Conservation (phyloP, 106 monocot species). For the Phalaenopsis equestris region DNA sequence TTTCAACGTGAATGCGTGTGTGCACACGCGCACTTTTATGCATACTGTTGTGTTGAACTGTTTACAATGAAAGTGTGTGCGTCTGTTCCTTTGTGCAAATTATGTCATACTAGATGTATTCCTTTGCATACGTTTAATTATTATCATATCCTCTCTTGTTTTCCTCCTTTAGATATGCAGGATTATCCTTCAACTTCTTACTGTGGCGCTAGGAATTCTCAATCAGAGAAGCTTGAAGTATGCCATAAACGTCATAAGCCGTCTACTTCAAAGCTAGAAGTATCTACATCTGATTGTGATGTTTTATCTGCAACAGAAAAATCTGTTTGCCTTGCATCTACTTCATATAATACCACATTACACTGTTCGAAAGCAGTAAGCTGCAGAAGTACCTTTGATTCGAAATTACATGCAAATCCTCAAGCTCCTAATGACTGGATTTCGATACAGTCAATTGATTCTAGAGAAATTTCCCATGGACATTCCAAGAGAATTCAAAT, state of each 20-base stretch:
- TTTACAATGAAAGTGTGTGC: too few relatives aligned
- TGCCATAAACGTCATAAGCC: constrained; percentile 34
- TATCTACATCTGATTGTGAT: constrained; percentile 19
- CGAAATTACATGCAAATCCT: constrained; percentile 32
- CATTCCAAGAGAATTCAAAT: constrained; percentile 32
- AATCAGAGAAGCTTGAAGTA: constrained; percentile 6
- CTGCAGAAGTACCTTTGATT: constrained; percentile 21
- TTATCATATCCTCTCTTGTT: too few relatives aligned
- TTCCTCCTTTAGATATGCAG: neutral
- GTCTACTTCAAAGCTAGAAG: constrained; percentile 22
- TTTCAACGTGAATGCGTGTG: too few relatives aligned
- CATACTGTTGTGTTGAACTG: too few relatives aligned
- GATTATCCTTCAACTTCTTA: constrained; percentile 12
- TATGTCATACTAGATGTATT: too few relatives aligned
- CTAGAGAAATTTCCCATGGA: constrained; percentile 2
- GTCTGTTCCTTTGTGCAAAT: too few relatives aligned
- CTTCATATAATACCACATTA: constrained; percentile 19
- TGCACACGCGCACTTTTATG: too few relatives aligned
- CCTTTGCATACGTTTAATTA: too few relatives aligned
- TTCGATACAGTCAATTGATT: constrained; percentile 38
- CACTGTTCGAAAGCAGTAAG: constrained; percentile 22
- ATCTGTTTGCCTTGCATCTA: constrained; percentile 13
- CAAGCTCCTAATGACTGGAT: constrained; percentile 42
- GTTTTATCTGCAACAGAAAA: constrained; percentile 6
- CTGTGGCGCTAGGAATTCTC: constrained; percentile 6